Base-by-base conservation (phyloP, 2,329 filamentous ascomycete genomes). In the Colletotrichum sp. region DNA sequence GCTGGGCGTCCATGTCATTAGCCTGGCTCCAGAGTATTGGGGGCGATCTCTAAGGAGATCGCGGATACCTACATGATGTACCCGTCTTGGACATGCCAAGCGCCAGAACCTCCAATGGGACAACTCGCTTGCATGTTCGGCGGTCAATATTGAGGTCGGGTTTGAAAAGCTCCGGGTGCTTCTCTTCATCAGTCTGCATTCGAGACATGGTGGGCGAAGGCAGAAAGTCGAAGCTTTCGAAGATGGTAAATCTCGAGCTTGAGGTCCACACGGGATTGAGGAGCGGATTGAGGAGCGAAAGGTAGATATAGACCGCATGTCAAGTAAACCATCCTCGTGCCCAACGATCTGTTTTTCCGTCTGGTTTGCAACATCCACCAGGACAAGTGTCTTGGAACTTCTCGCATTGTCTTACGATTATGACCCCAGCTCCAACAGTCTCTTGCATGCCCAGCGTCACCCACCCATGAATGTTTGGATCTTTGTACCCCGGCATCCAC, bases 1-100 rank as follows among this genome's bases (percentile, higher is more conserved):
- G 78, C 78, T 79, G 55, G n/a, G 12, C n/a, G 5, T 13, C 21
- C 28, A 2, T 5, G 13, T 2, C 4, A 4, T 68, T 21, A 59
- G 59, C 39, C 8, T 16, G 5, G 18, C n/a, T 32, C 18, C 18
- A 4, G 10, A 15, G 7, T 7, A 52, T 52, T 48, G 43, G 13
- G 80, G 72, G 3, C 79, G 78, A 52, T 52, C 43, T 21, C 43
- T 39, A 84, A 80, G n/a, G 82, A 84, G 10, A 13, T 2, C 1
- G 7, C 21, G 7, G 36, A 15, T 24, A 76, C 78, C 77, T 9
- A 79, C 78, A 79, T 9, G 77, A 76, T 18, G 77, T 77, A 13
- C 78, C 77, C 3, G 77, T 78, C 24, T 77, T 75, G 28, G 74
- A 71, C 67, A 77, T 70, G 39, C 77, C 75, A 9, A 79, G 59